Conservation (phyloP, 140 eudicot genomes). For the Stevia rebaudiana region DNA sequence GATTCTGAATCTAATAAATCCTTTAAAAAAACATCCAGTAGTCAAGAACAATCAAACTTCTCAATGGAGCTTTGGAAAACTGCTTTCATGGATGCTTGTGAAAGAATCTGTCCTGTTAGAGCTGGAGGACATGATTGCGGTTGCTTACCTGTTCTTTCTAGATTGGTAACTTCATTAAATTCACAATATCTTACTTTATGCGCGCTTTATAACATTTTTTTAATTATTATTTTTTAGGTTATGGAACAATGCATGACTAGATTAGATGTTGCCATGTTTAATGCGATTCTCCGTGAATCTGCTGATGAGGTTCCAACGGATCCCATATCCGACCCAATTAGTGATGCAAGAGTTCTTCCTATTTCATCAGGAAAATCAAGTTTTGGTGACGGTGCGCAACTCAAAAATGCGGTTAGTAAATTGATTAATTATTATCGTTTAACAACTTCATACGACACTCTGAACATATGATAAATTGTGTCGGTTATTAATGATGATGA, state of each 20-base stretch:
- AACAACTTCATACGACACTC: background rate
- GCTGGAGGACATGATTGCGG: slow-evolving; percentile 94
- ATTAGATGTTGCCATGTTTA: slow-evolving; percentile 92
- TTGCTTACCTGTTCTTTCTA: slow-evolving; percentile 74
- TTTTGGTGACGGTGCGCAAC: slow-evolving; percentile 95
- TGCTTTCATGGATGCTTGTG: slow-evolving; percentile 95
- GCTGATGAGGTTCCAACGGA: slow-evolving; percentile 85
- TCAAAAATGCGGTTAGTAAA: slow-evolving; percentile 71
- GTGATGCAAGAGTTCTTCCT: slow-evolving; percentile 86
- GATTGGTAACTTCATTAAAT: slow-evolving; percentile 43
- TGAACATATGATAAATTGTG: background rate
- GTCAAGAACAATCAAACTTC: slow-evolving; percentile 57
- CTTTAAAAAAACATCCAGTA: slow-evolving; percentile 34
- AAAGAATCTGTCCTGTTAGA: slow-evolving; percentile 86
- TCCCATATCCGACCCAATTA: slow-evolving; percentile 96
- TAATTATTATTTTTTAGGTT: slow-evolving; percentile 35
- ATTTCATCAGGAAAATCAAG: slow-evolving; percentile 81
- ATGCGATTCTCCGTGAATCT: slow-evolving; percentile 88
- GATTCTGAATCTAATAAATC: slow-evolving; percentile 35
- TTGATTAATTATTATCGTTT: background rate
- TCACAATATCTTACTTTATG: background rate
- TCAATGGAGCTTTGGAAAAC: slow-evolving; percentile 89
- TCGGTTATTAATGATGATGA: background rate
- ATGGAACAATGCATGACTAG: slow-evolving; percentile 86
- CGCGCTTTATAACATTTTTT: background rate